phyloP scores from a whole-genome alignment of 2,329 filamentous ascomycete species.

The Colletotrichum phormii region DNA sequence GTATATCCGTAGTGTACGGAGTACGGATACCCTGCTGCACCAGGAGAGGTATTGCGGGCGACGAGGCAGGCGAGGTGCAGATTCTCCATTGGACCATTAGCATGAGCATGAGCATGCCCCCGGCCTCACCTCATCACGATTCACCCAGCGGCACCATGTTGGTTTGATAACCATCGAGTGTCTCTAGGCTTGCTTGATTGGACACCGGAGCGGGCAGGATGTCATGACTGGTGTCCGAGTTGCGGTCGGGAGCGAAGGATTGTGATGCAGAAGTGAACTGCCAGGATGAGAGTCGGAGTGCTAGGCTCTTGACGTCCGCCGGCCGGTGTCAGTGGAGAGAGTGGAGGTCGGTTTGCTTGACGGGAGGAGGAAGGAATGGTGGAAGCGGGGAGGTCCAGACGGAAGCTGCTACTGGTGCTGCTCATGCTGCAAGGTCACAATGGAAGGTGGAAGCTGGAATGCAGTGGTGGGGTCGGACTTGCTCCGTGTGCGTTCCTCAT shows the following conservation, averaged over 20 bases:
- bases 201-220: neutral
- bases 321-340: neutral
- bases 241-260: conserved; percentile 6
- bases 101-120: no score
- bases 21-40: neutral
- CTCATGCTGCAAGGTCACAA: neutral
- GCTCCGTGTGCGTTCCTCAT: neutral
- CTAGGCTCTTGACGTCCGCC: neutral
- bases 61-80: neutral
- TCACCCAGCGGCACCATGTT: neutral
- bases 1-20: neutral
- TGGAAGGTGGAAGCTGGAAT: neutral
- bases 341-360: neutral
- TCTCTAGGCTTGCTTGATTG: neutral
- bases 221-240: conserved; percentile 6
- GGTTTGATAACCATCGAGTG: neutral
- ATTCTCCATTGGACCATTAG: neutral
- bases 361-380: neutral
- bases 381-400: neutral
- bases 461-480: neutral
- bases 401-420: neutral
- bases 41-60: neutral
- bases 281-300: neutral
- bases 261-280: conserved; percentile 12
- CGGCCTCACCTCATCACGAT: neutral